These are phyloP conservation scores for Neurospora sp. DNA, from an alignment of 495 filamentous ascomycete genomes.

Conservation along the genomic window DNA sequence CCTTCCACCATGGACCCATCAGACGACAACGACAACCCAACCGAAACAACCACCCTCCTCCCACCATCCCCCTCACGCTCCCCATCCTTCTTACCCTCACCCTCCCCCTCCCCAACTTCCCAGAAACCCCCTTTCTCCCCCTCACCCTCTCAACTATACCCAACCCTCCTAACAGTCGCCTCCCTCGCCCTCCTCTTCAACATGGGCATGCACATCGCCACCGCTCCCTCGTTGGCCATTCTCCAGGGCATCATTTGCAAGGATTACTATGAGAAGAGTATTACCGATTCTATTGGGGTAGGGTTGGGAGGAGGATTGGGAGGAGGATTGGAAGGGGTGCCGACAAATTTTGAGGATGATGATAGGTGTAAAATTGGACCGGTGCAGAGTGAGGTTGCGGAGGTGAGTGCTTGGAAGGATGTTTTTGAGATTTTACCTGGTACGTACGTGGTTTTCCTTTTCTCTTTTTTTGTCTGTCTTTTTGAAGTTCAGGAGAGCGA, in stretches of 20 bases:
- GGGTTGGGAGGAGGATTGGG: neutral
- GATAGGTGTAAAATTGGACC: constrained; percentile 29
- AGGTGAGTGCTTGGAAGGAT: constrained; percentile 32
- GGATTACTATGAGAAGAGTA: constrained; percentile 14
- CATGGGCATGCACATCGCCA: constrained; percentile 19
- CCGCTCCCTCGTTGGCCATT: constrained; percentile 27
- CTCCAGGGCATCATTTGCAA: constrained; percentile 33
- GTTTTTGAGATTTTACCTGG: constrained; percentile 29
- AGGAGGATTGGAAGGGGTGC: neutral
- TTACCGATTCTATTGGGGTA: neutral
- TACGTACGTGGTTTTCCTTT: constrained; percentile 6
- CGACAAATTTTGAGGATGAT: neutral
- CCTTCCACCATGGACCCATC: neutral
- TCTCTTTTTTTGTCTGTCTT: no score
- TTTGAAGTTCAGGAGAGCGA: no score
- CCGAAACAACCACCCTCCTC: neutral
- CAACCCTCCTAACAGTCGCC: constrained; percentile 5
- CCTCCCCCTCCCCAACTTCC: no score
- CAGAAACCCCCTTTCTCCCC: neutral
- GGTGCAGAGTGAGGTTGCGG: constrained; percentile 34
- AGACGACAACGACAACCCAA: neutral
- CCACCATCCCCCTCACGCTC: neutral
- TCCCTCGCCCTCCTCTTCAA: constrained; percentile 12
- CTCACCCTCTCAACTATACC: neutral
- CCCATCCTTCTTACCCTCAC: neutral